phyloP scores from a whole-genome alignment of 345 rosid species.

The Gossypium turneri region DNA sequence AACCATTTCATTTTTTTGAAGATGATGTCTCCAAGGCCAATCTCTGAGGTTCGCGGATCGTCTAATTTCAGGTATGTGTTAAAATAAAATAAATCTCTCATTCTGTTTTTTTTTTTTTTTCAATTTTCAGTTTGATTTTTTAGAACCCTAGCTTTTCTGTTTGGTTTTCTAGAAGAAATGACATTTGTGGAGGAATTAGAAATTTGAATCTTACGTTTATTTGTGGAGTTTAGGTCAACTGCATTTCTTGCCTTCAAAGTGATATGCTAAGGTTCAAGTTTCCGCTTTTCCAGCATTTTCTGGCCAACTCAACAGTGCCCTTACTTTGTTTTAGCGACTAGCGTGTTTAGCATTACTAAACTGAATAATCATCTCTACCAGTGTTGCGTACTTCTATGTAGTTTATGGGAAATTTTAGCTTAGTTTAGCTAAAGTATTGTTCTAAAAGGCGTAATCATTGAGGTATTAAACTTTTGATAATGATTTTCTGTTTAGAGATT shows the following conservation, averaged over 20 bases:
- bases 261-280: background rate
- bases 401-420: background rate
- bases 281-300: conserved; percentile 13
- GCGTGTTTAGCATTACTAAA: background rate
- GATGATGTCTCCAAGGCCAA: conserved; percentile 75
- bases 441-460: background rate
- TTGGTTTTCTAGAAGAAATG: conserved; percentile 5
- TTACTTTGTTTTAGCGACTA: background rate
- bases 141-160: conserved; percentile 21
- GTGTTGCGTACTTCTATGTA: background rate
- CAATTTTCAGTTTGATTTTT: background rate
- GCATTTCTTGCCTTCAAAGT: background rate
- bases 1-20: conserved; percentile 19
- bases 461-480: background rate
- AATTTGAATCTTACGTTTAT: background rate
- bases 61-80: conserved; percentile 54
- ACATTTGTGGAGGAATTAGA: conserved; percentile 1
- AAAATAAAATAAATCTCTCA: background rate
- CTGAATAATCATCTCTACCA: background rate
- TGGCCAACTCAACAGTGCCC: background rate
- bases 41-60: conserved; percentile 77
- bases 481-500: background rate
- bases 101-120: background rate
- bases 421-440: background rate
- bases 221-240: background rate